Percentiles rank a stretch among this genome's conserved stretches.
These are phyloP conservation scores for Aspergillus affinis DNA, from an alignment of 495 filamentous ascomycete genomes.

Conservation along the genomic window DNA sequence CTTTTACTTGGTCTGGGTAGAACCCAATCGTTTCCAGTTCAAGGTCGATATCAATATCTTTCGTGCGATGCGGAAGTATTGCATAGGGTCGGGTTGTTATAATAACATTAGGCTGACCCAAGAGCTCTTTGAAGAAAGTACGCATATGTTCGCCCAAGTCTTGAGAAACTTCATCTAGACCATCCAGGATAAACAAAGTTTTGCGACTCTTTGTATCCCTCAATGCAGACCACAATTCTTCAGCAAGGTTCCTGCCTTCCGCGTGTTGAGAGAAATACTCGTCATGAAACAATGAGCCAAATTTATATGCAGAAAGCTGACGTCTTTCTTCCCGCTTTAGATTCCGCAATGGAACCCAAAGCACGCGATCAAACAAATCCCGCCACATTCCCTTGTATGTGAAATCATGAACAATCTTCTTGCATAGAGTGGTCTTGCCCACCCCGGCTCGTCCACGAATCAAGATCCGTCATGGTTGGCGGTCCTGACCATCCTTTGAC, in stretches of 20 bases:
- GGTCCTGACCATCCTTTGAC: neutral
- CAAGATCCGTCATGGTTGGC: constrained; percentile 29
- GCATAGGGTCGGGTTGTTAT: neutral
- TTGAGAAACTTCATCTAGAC: too few relatives aligned
- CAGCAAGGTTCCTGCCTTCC: too few relatives aligned
- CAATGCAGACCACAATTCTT: too few relatives aligned
- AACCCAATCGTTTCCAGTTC: neutral
- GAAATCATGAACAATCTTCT: constrained; percentile 36
- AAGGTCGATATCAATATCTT: neutral
- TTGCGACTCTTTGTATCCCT: too few relatives aligned
- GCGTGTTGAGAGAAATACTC: constrained; percentile 26
- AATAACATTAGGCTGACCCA: neutral
- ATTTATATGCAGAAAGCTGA: constrained; percentile 25
- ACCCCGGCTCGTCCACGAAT: constrained; percentile 44
- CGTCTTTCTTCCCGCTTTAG: constrained; percentile 23
- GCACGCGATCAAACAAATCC: constrained; percentile 31
- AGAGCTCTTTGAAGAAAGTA: neutral
- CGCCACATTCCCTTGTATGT: constrained; percentile 18
- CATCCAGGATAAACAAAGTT: too few relatives aligned
- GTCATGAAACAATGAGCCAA: too few relatives aligned
- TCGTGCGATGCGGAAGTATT: neutral
- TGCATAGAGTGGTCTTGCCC: constrained; percentile 48
- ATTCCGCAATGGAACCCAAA: constrained; percentile 39
- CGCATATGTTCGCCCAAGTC: too few relatives aligned
- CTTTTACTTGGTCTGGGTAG: neutral